These are phyloP conservation scores for Fusarium aywerte DNA, from an alignment of 2,329 filamentous ascomycete species.

Conservation along the genomic window DNA sequence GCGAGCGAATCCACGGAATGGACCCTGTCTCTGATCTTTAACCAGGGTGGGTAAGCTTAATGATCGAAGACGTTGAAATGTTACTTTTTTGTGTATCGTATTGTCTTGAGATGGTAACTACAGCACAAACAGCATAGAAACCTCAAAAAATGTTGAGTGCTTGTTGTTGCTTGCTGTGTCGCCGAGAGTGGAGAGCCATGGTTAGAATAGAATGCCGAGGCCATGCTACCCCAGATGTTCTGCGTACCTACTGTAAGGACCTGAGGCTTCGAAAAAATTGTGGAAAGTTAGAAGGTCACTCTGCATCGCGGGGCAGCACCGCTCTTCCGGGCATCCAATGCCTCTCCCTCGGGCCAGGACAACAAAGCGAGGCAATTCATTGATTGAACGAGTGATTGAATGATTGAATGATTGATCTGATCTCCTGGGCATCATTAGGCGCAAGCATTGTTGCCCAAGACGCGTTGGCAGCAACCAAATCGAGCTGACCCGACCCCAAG, in stretches of 20 bases:
- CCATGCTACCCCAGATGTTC: conserved; percentile 48
- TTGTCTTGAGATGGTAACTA: neutral
- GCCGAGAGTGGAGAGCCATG: conserved; percentile 33
- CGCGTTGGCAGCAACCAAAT: conserved; percentile 46
- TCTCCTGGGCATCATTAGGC: conserved; percentile 49
- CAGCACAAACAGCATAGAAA: neutral
- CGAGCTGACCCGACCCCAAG: conserved; percentile 43
- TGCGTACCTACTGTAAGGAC: conserved; percentile 4
- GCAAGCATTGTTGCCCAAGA: conserved; percentile 51
- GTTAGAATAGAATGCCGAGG: conserved; percentile 25
- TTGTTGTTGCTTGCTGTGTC: conserved; percentile 14
- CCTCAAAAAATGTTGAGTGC: conserved; percentile 8
- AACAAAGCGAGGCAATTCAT: conserved; percentile 13
- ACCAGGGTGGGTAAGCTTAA: conserved; percentile 38
- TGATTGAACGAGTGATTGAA: conserved; percentile 37
- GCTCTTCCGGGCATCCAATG: conserved; percentile 25
- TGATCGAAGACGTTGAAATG: conserved; percentile 24
- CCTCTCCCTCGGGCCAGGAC: conserved; percentile 27
- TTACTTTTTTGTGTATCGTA: conserved; percentile 18
- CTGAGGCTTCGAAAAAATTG: conserved; percentile 7
- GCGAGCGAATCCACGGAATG: conserved; percentile 26
- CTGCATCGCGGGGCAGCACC: conserved; percentile 34
- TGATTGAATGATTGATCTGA: conserved; percentile 36
- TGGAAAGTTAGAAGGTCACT: conserved; percentile 16
- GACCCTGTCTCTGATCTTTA: conserved; percentile 39